Evolutionary conservation across 208 protist genomes (phyloP).

Genomic region (Willaertia magna): DNA sequence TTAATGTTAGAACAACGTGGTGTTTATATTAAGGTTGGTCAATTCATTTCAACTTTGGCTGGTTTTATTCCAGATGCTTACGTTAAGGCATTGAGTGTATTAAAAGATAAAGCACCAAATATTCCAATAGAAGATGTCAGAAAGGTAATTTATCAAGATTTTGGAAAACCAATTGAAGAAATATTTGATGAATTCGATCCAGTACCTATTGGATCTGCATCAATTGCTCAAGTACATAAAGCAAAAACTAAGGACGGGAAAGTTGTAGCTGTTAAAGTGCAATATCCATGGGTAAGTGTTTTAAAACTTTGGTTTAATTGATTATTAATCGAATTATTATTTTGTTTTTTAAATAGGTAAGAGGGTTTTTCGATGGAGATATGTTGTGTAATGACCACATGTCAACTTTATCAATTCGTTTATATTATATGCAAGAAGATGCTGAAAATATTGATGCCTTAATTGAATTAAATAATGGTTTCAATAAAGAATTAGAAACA

Average conservation of each 20-base stretch:
- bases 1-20: not conserved
- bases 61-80: conserved; percentile 35
- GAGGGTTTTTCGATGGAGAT: conserved; percentile 19
- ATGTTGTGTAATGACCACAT: conserved; percentile 23
- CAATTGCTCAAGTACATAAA: conserved; percentile 39
- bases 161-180: conserved; percentile 19
- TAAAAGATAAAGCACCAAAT: conserved; percentile 34
- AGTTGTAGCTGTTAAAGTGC: conserved; percentile 48
- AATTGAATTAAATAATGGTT: not conserved
- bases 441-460: not conserved
- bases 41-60: conserved; percentile 36
- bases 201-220: conserved; percentile 41
- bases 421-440: not conserved
- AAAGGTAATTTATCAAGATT: conserved; percentile 27
- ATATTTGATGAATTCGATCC: conserved; percentile 37
- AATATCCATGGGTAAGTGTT: conserved; percentile 27
- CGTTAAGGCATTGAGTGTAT: conserved; percentile 22
- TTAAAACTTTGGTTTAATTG: no score
- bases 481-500: conserved; percentile 5
- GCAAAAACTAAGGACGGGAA: not conserved
- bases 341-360: no score
- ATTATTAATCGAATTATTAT: no score
- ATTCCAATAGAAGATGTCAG: conserved; percentile 26
- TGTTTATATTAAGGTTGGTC: conserved; percentile 40
- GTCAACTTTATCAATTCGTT: conserved; percentile 6